These are phyloP conservation scores for Sphagnum contortum DNA, from an alignment of 225 moss, liverwort and hornwort species.

Conservation along the genomic window DNA sequence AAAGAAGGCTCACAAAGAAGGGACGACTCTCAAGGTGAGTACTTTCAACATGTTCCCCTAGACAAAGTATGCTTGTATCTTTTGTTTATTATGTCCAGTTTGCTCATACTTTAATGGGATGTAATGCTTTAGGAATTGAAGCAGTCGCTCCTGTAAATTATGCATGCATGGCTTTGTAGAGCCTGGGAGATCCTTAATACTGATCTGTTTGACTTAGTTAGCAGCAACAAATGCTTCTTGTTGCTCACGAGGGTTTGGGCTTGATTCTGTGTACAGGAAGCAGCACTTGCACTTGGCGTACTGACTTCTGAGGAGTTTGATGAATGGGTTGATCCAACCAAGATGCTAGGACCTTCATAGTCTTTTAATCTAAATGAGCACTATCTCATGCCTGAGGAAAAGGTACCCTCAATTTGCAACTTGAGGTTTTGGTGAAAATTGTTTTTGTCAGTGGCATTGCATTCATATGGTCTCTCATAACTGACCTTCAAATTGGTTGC, in stretches of 20 bases:
- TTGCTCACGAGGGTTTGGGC: no score
- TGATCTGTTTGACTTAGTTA: no score
- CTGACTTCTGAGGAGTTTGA: constrained; percentile 69
- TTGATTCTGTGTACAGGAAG: constrained; percentile 40
- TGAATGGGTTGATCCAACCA: constrained; percentile 70
- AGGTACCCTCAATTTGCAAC: no score
- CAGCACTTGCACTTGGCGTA: constrained; percentile 60
- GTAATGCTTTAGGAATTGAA: no score
- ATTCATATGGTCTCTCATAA: no score
- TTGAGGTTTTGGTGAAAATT: no score
- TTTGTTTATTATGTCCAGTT: neutral
- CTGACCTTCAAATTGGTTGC: no score
- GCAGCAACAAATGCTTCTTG: no score
- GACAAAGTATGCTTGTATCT: neutral
- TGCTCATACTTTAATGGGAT: neutral
- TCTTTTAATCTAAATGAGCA: neutral
- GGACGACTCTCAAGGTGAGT: constrained; percentile 70
- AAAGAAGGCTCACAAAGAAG: constrained; percentile 94
- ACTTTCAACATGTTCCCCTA: neutral
- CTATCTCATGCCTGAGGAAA: no score
- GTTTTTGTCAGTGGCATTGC: no score
- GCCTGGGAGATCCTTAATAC: no score
- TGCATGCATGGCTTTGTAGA: neutral
- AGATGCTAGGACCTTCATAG: constrained; percentile 80
- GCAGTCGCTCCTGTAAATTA: neutral